These are phyloP conservation scores for Rhizophagus prolifer DNA, from an alignment of 192 early-diverging fungal species.

Conservation along the genomic window DNA sequence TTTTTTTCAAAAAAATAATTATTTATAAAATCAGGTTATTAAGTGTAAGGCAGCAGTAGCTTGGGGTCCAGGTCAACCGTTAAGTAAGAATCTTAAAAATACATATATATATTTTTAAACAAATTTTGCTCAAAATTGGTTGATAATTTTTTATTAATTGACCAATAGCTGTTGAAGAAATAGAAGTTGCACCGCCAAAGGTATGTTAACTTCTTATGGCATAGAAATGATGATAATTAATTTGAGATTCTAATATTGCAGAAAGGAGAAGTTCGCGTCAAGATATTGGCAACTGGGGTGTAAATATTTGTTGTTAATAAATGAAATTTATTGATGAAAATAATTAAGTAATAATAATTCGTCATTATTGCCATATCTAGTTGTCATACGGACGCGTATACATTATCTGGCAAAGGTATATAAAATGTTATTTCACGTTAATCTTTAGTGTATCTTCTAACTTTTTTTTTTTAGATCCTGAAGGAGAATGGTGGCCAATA, in stretches of 20 bases:
- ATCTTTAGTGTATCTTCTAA: neutral
- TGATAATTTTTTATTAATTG: neutral
- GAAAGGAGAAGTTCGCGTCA: conserved; percentile 87
- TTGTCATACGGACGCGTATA: conserved; percentile 97
- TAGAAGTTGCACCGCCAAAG: conserved; percentile 93
- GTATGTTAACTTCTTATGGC: conserved; percentile 29
- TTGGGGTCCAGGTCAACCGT: conserved; percentile 89
- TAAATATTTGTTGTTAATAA: conserved; percentile 37
- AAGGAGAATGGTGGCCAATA: conserved; percentile 82
- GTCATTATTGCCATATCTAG: conserved; percentile 30
- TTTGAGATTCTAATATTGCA: neutral
- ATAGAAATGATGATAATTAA: neutral
- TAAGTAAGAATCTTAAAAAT: conserved; percentile 60
- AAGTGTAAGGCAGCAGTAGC: conserved; percentile 93
- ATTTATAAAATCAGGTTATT: conserved; percentile 43
- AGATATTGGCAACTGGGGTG: conserved; percentile 88
- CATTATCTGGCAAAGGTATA: conserved; percentile 74
- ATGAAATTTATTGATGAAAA: neutral
- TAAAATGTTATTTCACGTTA: neutral
- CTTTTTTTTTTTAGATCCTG: conserved; percentile 51
- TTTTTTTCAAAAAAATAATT: too few species aligned
- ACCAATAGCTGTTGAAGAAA: conserved; percentile 79
- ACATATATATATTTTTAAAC: neutral
- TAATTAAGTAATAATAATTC: neutral
- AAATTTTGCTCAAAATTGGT: neutral